phyloP scores from a whole-genome alignment of 805 yeast genomes.

The Saccharomycopsis fodiens region DNA sequence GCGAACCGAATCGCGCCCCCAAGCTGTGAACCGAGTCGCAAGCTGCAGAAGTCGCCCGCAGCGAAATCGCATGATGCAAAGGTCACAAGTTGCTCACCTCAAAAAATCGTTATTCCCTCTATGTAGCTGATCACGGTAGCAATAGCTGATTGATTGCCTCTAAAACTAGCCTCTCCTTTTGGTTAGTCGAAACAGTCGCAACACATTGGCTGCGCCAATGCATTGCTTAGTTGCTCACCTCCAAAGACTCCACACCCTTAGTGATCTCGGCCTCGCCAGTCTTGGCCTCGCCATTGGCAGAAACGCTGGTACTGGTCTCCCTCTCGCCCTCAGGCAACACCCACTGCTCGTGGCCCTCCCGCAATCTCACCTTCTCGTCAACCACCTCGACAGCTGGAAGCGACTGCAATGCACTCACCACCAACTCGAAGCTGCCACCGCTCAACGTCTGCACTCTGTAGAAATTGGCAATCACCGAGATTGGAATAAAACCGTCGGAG shows the following conservation, averaged over 20 bases:
- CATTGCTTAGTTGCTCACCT: not conserved
- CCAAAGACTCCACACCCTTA: not conserved
- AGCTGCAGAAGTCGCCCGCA: no score
- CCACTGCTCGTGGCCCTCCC: constrained; percentile 56
- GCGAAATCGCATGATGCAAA: no score
- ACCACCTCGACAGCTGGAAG: constrained; percentile 30
- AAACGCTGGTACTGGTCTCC: not conserved
- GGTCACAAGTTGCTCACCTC: no score
- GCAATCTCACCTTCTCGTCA: constrained; percentile 51
- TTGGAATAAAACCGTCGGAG: constrained; percentile 62
- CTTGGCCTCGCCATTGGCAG: not conserved
- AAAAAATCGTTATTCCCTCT: no score
- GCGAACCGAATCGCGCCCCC: no score
- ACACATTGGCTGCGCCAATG: no score
- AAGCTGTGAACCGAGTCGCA: no score
- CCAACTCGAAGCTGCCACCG: constrained; percentile 43
- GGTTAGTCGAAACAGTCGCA: no score
- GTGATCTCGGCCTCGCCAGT: not conserved
- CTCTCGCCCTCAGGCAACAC: constrained; percentile 33
- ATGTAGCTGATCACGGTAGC: no score
- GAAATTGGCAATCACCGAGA: constrained; percentile 58
- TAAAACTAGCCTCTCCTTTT: no score
- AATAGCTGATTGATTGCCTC: no score
- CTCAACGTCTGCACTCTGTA: constrained; percentile 67
- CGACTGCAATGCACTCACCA: constrained; percentile 44